Conservation (phyloP, 2,329 filamentous ascomycete species). For the Pseudocercospora cruenta region DNA sequence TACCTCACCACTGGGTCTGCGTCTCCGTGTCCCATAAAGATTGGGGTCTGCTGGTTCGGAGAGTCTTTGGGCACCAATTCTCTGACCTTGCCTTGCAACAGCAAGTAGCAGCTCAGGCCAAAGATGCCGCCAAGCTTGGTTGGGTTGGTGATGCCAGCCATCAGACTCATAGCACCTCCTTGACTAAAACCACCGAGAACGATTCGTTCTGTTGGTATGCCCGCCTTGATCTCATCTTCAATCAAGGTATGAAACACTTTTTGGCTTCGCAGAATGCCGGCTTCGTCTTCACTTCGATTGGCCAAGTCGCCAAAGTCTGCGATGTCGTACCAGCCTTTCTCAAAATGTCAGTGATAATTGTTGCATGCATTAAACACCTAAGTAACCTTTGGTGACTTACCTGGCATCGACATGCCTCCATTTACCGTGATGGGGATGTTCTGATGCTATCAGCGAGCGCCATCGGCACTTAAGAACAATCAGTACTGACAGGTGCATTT, state of each 20-base stretch:
- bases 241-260: conserved; percentile 80
- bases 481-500: conserved; percentile 66
- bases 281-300: conserved; percentile 63
- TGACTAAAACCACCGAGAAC: conserved; percentile 85
- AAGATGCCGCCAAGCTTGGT: conserved; percentile 86
- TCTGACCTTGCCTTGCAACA: conserved; percentile 68
- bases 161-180: conserved; percentile 83
- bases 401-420: conserved; percentile 77
- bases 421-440: conserved; percentile 55
- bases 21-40: conserved; percentile 89
- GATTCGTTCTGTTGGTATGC: conserved; percentile 81
- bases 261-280: conserved; percentile 72
- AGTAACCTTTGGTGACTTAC: conserved; percentile 34
- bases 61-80: conserved; percentile 57
- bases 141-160: conserved; percentile 74
- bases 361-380: neutral
- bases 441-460: neutral
- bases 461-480: neutral
- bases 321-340: conserved; percentile 72
- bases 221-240: conserved; percentile 75
- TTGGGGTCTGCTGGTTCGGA: conserved; percentile 65
- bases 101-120: conserved; percentile 79
- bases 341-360: neutral
- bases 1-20: conserved; percentile 73
- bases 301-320: conserved; percentile 54